These are phyloP conservation scores for Podochytrium sp. DNA, from an alignment of 192 early-diverging fungal genomes.

Conservation along the genomic window DNA sequence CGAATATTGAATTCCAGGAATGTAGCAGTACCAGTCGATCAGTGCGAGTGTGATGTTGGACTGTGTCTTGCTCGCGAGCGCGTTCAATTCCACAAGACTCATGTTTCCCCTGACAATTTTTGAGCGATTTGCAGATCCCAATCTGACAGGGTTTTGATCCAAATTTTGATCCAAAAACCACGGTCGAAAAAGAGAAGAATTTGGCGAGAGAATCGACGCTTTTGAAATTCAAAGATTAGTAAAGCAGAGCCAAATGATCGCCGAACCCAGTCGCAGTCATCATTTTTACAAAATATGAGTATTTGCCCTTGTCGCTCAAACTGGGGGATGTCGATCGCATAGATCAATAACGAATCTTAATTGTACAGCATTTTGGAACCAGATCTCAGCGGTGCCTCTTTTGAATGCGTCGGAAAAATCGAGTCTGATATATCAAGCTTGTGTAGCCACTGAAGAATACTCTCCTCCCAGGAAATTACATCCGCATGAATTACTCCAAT, in stretches of 20 bases:
- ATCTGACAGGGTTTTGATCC: too few relatives aligned
- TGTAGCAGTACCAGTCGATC: neutral
- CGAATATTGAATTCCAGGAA: neutral
- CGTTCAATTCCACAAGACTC: too few relatives aligned
- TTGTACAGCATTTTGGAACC: too few relatives aligned
- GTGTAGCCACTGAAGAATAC: neutral
- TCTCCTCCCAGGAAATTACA: neutral
- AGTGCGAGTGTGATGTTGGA: conserved; percentile 2
- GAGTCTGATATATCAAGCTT: neutral
- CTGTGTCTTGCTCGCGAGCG: neutral
- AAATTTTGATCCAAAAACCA: too few relatives aligned
- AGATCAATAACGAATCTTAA: neutral
- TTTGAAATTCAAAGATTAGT: neutral
- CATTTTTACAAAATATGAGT: neutral
- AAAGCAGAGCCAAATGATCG: neutral
- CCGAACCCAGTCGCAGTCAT: neutral
- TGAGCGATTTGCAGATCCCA: too few relatives aligned
- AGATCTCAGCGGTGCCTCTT: neutral
- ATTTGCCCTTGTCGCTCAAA: neutral
- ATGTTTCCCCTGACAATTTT: too few relatives aligned
- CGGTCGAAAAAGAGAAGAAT: too few relatives aligned
- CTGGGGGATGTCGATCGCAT: neutral
- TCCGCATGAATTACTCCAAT: neutral
- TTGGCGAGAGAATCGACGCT: too few relatives aligned
- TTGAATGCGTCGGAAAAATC: too few relatives aligned